Percentiles rank a stretch among this genome's conserved stretches.
Conservation (phyloP, 345 rosid species). For the Hibiscus trionum region DNA sequence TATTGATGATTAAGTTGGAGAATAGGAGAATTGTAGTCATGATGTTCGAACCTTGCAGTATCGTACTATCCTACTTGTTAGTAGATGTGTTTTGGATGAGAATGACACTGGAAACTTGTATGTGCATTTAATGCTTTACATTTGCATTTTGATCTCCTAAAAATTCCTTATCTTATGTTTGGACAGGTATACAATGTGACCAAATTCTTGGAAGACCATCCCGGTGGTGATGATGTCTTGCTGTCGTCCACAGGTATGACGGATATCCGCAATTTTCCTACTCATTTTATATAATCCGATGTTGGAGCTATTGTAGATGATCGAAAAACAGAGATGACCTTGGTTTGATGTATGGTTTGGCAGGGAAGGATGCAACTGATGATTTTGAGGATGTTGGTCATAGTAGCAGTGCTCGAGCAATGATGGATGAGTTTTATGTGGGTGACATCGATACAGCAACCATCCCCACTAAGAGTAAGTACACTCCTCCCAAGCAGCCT, state of each 20-base stretch:
- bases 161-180: constrained; percentile 1
- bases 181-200: constrained; percentile 64
- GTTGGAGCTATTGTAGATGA: neutral
- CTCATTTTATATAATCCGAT: neutral
- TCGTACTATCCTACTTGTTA: too few species aligned
- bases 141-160: neutral
- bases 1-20: neutral
- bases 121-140: neutral
- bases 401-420: constrained; percentile 67
- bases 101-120: neutral
- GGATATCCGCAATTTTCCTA: neutral
- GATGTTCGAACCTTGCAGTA: neutral
- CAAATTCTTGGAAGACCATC: constrained; percentile 74
- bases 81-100: neutral
- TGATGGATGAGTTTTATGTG: constrained; percentile 73
- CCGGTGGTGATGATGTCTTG: constrained; percentile 75
- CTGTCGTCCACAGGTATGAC: constrained; percentile 51
- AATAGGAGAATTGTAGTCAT: neutral
- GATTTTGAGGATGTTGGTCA: constrained; percentile 96
- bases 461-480: constrained; percentile 43
- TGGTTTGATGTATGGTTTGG: neutral
- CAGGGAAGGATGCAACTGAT: constrained; percentile 92
- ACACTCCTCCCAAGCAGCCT: constrained; percentile 59
- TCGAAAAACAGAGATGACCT: neutral
- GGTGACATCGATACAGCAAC: constrained; percentile 72